Evolutionary conservation across 2,329 filamentous ascomycete genomes (phyloP), one percentile per base, ranked within the genome.

Genomic region (Verticillium tricorpus): DNA sequence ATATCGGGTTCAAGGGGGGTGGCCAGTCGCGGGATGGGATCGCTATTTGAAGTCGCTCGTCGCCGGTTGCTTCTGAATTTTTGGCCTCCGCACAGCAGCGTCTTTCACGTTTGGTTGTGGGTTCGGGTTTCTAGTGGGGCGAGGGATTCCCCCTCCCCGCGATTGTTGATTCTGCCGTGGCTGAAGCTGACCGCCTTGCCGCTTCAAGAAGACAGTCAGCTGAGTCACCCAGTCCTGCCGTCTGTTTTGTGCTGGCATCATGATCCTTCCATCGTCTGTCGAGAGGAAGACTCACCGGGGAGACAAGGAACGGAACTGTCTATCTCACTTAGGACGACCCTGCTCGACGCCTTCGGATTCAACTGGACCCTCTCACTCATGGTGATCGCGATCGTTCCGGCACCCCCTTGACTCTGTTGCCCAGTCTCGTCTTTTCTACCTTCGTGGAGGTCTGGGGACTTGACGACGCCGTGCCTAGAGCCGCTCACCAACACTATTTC

Each of bases 71-170:
- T 61, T 59, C 60, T 63, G 61, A 65, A 66, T 65, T 66, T 66
- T 66, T 66, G 63, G 58, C 58, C 58, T 59, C 58, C 19, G 58
- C 37, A 54, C 40, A 52, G 40, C 50, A 45, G 58, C 58, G 31
- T 54, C 45, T 28, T 45, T 54, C 58, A 34, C 31, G 15, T 17
- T 19, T 56, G 58, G 58, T 78, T 78, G 76, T 78, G 76, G 76
- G 76, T 76, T 77, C 76, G 76, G 75, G 76, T 25, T 52, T 52
- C 45, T 52, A 52, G 45, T 77, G 76, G 76, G 76, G 75, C 73
- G 71, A 60, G 25, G 22, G n/a, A 39, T 58, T 37, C 56, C 56
- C 32, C 40, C 37, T 54, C 58, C 58, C 58, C 58, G 58, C 58
- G 40, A 59, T 59, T 28, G 58, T 54, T n/a, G 19, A 25, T 52